Evolutionary conservation across 73 alveolate species (phyloP).

Genomic region (Paramecium sonneborni): DNA sequence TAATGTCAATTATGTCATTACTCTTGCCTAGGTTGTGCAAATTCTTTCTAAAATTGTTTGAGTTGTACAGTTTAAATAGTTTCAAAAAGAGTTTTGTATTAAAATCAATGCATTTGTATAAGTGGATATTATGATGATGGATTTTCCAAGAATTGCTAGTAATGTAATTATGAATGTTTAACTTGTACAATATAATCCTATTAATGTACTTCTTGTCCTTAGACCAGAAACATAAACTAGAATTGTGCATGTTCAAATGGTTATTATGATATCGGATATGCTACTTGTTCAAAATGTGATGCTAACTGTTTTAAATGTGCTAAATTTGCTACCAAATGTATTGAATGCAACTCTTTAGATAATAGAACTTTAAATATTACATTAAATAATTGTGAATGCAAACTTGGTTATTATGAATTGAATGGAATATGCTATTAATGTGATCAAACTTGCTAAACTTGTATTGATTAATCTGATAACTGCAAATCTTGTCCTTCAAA

Average conservation of each 20-base stretch:
- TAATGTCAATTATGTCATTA: not conserved
- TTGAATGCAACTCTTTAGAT: not conserved
- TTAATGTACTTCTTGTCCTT: not conserved
- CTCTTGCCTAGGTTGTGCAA: not conserved
- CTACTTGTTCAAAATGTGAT: not conserved
- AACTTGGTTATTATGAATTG: not conserved
- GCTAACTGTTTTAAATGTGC: not conserved
- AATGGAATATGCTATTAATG: not conserved
- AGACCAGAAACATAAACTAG: not conserved
- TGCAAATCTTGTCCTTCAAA: not conserved
- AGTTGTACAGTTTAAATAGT: not conserved
- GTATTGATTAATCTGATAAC: not conserved
- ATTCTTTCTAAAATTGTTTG: not conserved
- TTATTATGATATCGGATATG: not conserved
- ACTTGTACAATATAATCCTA: not conserved
- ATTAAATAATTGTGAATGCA: not conserved
- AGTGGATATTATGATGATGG: slow-evolving; percentile 7
- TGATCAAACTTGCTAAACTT: not conserved
- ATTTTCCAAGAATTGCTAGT: not conserved
- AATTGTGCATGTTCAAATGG: not conserved
- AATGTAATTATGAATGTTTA: not conserved
- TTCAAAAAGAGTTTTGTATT: not conserved
- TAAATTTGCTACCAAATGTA: not conserved
- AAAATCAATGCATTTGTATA: not conserved
- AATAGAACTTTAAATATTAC: not conserved